Conservation (phyloP, 768 basidiomycete genomes). For the Paxillus ammoniavirescens region DNA sequence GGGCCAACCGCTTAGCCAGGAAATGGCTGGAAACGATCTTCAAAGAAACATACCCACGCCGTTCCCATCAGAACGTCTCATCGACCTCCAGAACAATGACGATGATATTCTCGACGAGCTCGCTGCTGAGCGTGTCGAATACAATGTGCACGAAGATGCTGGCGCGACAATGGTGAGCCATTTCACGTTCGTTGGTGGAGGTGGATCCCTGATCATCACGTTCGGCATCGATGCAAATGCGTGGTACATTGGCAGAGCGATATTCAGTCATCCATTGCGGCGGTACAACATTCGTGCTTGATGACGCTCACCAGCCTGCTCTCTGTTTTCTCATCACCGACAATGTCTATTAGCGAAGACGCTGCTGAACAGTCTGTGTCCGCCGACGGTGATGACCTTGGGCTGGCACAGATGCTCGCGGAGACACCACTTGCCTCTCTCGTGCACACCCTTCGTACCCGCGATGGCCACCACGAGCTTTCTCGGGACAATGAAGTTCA, state of each 20-base stretch:
- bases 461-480: conserved; percentile 5
- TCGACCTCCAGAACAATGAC: conserved; percentile 3
- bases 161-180: conserved; percentile 7
- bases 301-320: conserved; percentile 73
- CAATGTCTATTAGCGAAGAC: conserved; percentile 39
- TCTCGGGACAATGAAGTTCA: conserved; percentile 9
- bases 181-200: too few species aligned
- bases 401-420: conserved; percentile 9
- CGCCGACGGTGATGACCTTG: conserved; percentile 34
- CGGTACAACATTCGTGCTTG: conserved; percentile 72
- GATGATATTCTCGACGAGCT: conserved; percentile 22
- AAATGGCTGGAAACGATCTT: not conserved
- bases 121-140: conserved; percentile 19
- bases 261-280: conserved; percentile 67
- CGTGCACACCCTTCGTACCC: conserved; percentile 17
- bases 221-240: not conserved
- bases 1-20: not conserved
- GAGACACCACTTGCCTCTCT: conserved; percentile 20
- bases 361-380: conserved; percentile 63
- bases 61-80: conserved; percentile 18
- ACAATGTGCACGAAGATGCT: conserved; percentile 6
- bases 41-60: conserved; percentile 19
- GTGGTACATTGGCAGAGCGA: conserved; percentile 44
- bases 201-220: not conserved
- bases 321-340: conserved; percentile 36